Percentiles rank a stretch among this genome's conserved stretches.
These are phyloP conservation scores for Hirschfeldia incana DNA, from an alignment of 345 rosid genomes.

Conservation along the genomic window DNA sequence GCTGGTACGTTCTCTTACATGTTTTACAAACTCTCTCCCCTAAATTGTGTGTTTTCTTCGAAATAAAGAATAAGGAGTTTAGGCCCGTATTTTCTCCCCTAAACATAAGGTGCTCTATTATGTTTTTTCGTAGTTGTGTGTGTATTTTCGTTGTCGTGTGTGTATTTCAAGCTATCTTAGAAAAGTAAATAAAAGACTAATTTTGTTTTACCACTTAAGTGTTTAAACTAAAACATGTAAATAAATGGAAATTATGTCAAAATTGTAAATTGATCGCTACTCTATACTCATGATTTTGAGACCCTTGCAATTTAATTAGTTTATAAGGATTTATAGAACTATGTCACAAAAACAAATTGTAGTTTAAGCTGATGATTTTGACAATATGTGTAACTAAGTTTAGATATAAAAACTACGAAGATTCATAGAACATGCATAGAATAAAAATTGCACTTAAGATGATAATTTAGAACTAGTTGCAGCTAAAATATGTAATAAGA, in stretches of 20 bases:
- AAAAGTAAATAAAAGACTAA: too few species aligned
- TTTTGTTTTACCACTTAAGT: not conserved
- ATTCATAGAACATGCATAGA: not conserved
- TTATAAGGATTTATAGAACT: not conserved
- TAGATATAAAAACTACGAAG: not conserved
- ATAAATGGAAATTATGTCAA: not conserved
- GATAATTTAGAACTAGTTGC: not conserved
- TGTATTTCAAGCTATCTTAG: too few species aligned
- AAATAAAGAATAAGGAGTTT: too few species aligned
- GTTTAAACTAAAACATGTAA: not conserved
- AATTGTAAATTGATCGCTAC: not conserved
- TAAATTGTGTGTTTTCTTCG: not conserved
- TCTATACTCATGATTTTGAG: not conserved
- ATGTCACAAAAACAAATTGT: not conserved
- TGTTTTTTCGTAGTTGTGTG: too few species aligned
- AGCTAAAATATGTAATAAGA: not conserved
- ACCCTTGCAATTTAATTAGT: not conserved
- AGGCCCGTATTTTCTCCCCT: too few species aligned
- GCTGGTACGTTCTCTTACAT: conserved; percentile 70
- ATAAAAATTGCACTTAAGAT: not conserved
- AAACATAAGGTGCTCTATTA: too few species aligned
- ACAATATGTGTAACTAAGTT: not conserved
- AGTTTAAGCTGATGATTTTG: not conserved
- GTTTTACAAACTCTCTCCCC: not conserved
- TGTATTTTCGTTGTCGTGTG: too few species aligned